Evolutionary conservation across 1,284 basidiomycete genomes (phyloP).

Genomic region (Melampsora larici-populina): DNA sequence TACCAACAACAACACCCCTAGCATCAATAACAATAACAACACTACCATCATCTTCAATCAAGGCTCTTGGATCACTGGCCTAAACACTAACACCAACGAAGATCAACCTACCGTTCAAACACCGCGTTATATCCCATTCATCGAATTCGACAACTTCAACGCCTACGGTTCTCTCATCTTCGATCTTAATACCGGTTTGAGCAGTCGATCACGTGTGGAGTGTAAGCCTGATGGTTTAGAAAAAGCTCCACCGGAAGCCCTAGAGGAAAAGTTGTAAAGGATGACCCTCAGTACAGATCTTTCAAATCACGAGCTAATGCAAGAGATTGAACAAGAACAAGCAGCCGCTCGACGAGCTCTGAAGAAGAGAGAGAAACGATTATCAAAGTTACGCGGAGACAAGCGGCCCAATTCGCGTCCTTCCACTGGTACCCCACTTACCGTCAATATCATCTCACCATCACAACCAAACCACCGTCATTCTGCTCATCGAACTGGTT

Average conservation of each 20-base stretch:
- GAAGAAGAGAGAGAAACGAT: conserved; percentile 13
- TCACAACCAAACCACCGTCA: neutral
- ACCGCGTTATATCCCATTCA: conserved; percentile 25
- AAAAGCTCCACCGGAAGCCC: conserved; percentile 37
- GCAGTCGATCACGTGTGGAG: conserved; percentile 7
- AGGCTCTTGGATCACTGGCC: conserved; percentile 24
- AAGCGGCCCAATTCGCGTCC: neutral
- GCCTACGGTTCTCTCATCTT: conserved; percentile 31
- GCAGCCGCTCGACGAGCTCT: neutral
- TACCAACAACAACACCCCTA: conserved; percentile 3
- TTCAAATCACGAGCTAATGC: neutral
- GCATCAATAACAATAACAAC: conserved; percentile 6
- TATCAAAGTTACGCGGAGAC: neutral
- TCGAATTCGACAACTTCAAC: conserved; percentile 30
- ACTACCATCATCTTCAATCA: conserved; percentile 40
- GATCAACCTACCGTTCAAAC: conserved; percentile 15
- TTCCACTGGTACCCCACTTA: conserved; percentile 9
- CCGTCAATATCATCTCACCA: conserved; percentile 35
- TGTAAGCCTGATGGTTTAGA: conserved; percentile 36
- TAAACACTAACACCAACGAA: conserved; percentile 17
- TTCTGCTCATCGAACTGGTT: neutral
- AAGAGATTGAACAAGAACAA: conserved; percentile 34
- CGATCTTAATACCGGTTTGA: conserved; percentile 30
- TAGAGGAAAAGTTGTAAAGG: conserved; percentile 24
- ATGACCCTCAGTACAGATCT: conserved; percentile 10